phyloP scores from a whole-genome alignment of 108 stramenopile species.

The Craspedostauros australis region DNA sequence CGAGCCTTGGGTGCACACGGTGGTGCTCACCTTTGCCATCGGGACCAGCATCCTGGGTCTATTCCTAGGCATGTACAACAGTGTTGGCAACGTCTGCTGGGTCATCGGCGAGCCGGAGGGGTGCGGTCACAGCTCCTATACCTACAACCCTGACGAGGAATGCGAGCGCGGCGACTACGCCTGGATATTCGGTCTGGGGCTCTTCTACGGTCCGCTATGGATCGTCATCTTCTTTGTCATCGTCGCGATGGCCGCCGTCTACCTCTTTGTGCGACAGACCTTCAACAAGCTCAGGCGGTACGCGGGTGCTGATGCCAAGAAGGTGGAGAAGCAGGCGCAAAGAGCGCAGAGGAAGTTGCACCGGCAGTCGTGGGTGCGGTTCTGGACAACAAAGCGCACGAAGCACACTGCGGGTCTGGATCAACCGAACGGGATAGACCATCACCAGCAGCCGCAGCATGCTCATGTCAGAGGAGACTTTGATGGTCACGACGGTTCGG shows the following conservation, averaged over 20 bases:
- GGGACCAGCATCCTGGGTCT: constrained; percentile 21
- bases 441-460: too few species aligned
- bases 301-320: too few species aligned
- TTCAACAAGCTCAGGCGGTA: not conserved
- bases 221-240: constrained; percentile 13
- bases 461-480: too few species aligned
- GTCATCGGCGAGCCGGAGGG: constrained; percentile 19
- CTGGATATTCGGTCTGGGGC: constrained; percentile 21
- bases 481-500: too few species aligned
- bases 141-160: constrained; percentile 1
- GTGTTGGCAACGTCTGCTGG: constrained; percentile 24
- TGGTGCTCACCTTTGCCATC: constrained; percentile 13
- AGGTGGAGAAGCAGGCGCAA: too few species aligned
- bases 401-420: too few species aligned
- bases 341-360: too few species aligned
- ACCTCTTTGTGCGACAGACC: constrained; percentile 8
- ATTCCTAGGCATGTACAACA: constrained; percentile 23
- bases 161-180: constrained; percentile 31
- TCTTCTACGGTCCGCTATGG: constrained; percentile 37
- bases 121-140: constrained; percentile 16
- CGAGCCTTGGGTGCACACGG: constrained; percentile 13
- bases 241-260: constrained; percentile 15
- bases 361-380: too few species aligned
- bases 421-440: too few species aligned
- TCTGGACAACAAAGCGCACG: too few species aligned